Evolutionary conservation across 2,329 filamentous ascomycete genomes (phyloP), one percentile per base, ranked within the genome.

Genomic region (Colletotrichum magnum): DNA sequence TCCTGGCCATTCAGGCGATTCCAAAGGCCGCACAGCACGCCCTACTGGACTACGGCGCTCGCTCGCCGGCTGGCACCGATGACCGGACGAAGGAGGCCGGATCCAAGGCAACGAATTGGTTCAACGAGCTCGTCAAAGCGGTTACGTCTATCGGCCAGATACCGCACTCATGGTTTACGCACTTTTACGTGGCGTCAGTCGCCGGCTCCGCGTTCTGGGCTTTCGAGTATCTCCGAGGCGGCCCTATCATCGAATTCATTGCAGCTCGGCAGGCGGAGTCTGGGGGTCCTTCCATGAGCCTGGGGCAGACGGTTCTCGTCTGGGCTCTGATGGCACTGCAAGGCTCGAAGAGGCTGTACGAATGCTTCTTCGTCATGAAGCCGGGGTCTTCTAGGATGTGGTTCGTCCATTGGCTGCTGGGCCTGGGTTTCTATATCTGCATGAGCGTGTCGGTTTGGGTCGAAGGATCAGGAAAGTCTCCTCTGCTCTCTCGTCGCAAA

Each of bases 101-200:
- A 28, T 39, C 63, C 28, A 57, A 69, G 39, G 57, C 9, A 21
- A 45, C 52, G 47, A 36, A 36, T 52, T 16, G 51, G 50, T 53
- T 68, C 62, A 32, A 45, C 36, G n/a, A 52, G 12, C 12, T 72
- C 7, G 43, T 64, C 48, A 69, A 65, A 52, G 58, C 67, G 5
- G 71, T 71, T 67, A 81, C 83, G 4, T 79, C 82, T 2, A 71
- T 80, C 52, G 81, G 81, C 73, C 88, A 89, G 77, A 92, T 98
- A 43, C 94, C 95, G 24, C 96, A 98, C 81, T 88, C 88, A 71
- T 98, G 93, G 90, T 98, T 98, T 79, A 87, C 86, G 51, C 93
- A 96, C 74, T 98, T 97, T 82, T 98, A 99, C 79, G 77, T 93
- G 61, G 78, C 90, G 43, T 95, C 93, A 4, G 81, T 94, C 5